Percentiles rank a stretch among this genome's conserved stretches.
Conservation (phyloP, 169 alveolate genomes). For the Fabrea salina region DNA sequence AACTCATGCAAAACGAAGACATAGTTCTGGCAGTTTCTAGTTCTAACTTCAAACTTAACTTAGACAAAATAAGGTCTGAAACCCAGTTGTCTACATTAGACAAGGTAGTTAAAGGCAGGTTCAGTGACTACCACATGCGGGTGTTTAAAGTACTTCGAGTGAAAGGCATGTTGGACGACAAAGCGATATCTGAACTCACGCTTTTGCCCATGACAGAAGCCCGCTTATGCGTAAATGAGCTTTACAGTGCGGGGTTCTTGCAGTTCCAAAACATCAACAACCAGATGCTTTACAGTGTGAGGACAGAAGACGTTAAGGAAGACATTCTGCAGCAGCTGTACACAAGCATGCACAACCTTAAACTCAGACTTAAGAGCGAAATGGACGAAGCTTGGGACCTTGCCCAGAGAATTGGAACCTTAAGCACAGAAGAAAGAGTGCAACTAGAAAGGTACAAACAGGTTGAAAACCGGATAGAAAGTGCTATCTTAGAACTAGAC, state of each 20-base stretch:
- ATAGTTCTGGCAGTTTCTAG: not conserved
- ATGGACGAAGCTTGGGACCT: constrained; percentile 23
- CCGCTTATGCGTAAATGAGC: not conserved
- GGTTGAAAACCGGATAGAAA: not conserved
- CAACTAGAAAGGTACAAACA: not conserved
- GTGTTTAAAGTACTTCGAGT: not conserved
- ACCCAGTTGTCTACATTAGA: not conserved
- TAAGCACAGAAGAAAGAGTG: not conserved
- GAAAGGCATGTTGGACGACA: not conserved
- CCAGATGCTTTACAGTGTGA: not conserved
- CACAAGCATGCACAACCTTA: constrained; percentile 2
- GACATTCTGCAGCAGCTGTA: not conserved
- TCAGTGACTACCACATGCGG: not conserved
- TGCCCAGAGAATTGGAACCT: not conserved
- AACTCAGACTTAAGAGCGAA: not conserved
- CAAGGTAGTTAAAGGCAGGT: not conserved
- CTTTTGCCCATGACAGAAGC: not conserved
- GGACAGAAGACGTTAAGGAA: not conserved
- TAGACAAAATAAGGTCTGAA: not conserved
- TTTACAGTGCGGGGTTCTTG: not conserved
- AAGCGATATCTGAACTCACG: not conserved
- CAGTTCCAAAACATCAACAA: not conserved
- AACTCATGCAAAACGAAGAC: not conserved
- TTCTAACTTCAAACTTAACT: not conserved
- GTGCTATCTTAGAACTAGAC: constrained; percentile 10